Conservation (phyloP, 192 early-diverging fungal species). For the Backusella tarrabulga region DNA sequence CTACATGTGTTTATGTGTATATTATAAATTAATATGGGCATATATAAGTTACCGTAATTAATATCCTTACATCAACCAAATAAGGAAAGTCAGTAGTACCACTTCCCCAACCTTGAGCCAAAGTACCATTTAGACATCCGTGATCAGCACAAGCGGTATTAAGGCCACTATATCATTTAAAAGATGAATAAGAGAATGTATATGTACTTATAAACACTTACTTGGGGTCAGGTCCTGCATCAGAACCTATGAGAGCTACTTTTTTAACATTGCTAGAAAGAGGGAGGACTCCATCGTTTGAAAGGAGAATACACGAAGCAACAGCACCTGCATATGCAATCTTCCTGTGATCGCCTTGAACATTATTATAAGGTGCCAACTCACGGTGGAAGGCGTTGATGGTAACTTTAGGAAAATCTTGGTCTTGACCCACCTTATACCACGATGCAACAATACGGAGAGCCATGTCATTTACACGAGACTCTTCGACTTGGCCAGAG, state of each 20-base stretch:
- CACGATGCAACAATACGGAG: slow-evolving; percentile 9
- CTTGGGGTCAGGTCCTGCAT: slow-evolving; percentile 18
- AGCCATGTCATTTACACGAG: slow-evolving; percentile 19
- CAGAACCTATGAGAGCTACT: slow-evolving; percentile 29
- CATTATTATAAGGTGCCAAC: slow-evolving; percentile 9
- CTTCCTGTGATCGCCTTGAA: slow-evolving; percentile 10
- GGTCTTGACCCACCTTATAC: slow-evolving; percentile 15
- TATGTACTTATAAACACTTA: background rate
- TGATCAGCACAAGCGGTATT: slow-evolving; percentile 24
- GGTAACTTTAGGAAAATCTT: background rate
- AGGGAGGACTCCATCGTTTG: slow-evolving; percentile 17
- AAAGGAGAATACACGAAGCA: slow-evolving; percentile 15
- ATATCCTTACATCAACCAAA: slow-evolving; percentile 18
- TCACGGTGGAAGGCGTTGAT: background rate
- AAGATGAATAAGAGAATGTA: background rate
- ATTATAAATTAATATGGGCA: background rate
- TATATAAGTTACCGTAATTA: too few species aligned
- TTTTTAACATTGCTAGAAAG: background rate
- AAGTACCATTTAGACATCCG: slow-evolving; percentile 16
- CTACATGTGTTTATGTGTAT: background rate
- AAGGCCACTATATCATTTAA: slow-evolving; percentile 12
- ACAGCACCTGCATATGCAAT: slow-evolving; percentile 13
- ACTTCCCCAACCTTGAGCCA: slow-evolving; percentile 24
- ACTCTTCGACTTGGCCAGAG: background rate
- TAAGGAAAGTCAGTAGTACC: slow-evolving; percentile 29